Conservation (phyloP, 2,329 filamentous ascomycete genomes). For the Cercospora brassicicola region DNA sequence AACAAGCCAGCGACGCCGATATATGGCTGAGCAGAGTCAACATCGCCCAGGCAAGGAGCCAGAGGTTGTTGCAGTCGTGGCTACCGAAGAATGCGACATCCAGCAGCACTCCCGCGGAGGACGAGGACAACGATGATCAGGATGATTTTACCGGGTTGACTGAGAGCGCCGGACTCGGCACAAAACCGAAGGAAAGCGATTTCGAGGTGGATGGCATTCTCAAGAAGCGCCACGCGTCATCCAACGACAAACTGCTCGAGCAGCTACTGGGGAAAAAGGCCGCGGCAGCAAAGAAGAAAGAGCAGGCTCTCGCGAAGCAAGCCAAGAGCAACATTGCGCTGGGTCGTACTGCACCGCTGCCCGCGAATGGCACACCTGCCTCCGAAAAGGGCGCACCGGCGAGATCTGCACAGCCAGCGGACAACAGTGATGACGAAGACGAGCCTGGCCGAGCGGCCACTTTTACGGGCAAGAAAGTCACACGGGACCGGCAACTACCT, state of each 20-base stretch:
- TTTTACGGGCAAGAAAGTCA: slow-evolving; percentile 26
- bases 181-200: slow-evolving; percentile 14
- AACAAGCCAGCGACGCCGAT: slow-evolving; percentile 41
- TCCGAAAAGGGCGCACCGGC: neutral
- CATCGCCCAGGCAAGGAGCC: slow-evolving; percentile 54
- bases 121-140: slow-evolving; percentile 52
- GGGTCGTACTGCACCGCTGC: slow-evolving; percentile 14
- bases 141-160: slow-evolving; percentile 49
- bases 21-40: slow-evolving; percentile 56
- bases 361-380: neutral
- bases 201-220: slow-evolving; percentile 39
- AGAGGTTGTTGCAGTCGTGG: slow-evolving; percentile 58
- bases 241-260: slow-evolving; percentile 46
- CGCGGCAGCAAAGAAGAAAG: slow-evolving; percentile 35
- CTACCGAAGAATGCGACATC: slow-evolving; percentile 42
- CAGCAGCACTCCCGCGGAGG: slow-evolving; percentile 6
- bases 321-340: slow-evolving; percentile 18
- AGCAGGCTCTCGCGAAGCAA: slow-evolving; percentile 21
- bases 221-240: slow-evolving; percentile 39
- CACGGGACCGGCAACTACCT: slow-evolving; percentile 14
- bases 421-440: slow-evolving; percentile 43
- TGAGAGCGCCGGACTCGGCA: slow-evolving; percentile 23
- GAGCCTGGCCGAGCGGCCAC: slow-evolving; percentile 31
- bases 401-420: slow-evolving; percentile 21
- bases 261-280: slow-evolving; percentile 47